phyloP scores from a whole-genome alignment of 768 basidiomycete species.

The Lentinula raphanica region DNA sequence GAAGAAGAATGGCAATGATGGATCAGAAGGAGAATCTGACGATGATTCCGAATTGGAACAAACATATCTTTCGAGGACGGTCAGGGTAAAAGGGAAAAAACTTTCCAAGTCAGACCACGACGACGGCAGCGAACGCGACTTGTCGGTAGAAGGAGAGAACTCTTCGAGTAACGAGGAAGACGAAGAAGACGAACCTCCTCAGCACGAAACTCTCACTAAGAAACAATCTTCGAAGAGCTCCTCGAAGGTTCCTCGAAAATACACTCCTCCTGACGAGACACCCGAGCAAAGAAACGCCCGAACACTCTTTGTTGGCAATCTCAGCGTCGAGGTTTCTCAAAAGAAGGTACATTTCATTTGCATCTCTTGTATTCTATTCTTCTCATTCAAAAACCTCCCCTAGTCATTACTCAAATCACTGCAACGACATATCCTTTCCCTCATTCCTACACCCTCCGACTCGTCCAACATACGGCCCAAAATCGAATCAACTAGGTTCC shows the following conservation, averaged over 20 bases:
- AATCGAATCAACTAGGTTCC: constrained; percentile 91
- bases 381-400: neutral
- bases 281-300: constrained; percentile 67
- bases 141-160: neutral
- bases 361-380: neutral
- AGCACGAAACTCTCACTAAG: constrained; percentile 57
- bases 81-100: constrained; percentile 14
- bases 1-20: constrained; percentile 16
- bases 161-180: constrained; percentile 14
- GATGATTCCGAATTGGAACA: constrained; percentile 4
- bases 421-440: constrained; percentile 67
- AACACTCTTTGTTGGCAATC: constrained; percentile 90
- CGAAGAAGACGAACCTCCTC: constrained; percentile 35
- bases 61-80: constrained; percentile 5
- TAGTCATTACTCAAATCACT: constrained; percentile 76
- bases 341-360: constrained; percentile 55
- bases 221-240: constrained; percentile 25
- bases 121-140: neutral
- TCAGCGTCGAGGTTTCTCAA: constrained; percentile 71
- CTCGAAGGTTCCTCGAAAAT: constrained; percentile 32
- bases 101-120: constrained; percentile 8
- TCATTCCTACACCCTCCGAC: constrained; percentile 49
- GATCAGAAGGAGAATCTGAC: constrained; percentile 25
- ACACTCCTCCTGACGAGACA: constrained; percentile 66
- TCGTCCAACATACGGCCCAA: constrained; percentile 27